A percentile compares a stretch with the other conserved stretches of the same genome.
These are phyloP conservation scores for Coniella vitis DNA, from an alignment of 2,329 filamentous ascomycete genomes.

Conservation along the genomic window DNA sequence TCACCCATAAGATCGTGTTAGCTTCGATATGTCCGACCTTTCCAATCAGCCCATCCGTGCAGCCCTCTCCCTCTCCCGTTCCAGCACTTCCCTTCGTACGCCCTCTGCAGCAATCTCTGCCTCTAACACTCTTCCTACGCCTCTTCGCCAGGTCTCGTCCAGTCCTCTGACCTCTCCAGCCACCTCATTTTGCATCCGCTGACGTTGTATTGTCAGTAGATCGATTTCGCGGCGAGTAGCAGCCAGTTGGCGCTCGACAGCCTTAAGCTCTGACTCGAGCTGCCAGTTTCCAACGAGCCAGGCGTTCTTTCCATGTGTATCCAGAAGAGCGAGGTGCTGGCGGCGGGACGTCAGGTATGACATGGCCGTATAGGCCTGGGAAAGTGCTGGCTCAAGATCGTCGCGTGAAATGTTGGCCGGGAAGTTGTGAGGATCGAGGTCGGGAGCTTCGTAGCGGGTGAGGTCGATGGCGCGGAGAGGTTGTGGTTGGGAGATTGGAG, in stretches of 20 bases:
- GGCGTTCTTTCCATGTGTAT: conserved; percentile 77
- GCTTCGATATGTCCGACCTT: too few species aligned
- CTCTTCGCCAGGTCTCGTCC: conserved; percentile 72
- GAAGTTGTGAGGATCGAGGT: conserved; percentile 37
- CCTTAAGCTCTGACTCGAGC: conserved; percentile 63
- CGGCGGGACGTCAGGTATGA: conserved; percentile 47
- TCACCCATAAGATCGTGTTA: too few species aligned
- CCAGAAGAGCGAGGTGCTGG: conserved; percentile 62
- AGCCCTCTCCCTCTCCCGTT: conserved; percentile 42
- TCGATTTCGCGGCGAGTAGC: conserved; percentile 64
- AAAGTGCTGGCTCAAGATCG: conserved; percentile 56
- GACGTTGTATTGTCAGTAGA: conserved; percentile 62
- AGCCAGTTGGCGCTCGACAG: conserved; percentile 69
- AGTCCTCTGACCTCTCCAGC: conserved; percentile 62
- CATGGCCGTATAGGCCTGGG: conserved; percentile 42
- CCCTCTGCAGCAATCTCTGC: conserved; percentile 77
- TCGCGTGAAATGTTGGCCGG: conserved; percentile 20
- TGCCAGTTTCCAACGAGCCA: conserved; percentile 85
- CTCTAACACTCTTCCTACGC: conserved; percentile 75
- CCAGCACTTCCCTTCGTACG: conserved; percentile 59
- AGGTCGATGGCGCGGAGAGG: conserved; percentile 64
- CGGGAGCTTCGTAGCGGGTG: conserved; percentile 73
- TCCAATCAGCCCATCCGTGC: background rate
- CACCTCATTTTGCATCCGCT: conserved; percentile 62
- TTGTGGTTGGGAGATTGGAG: conserved; percentile 26